These are phyloP conservation scores for Heracleum sosnowskyi DNA, from an alignment of 129 eudicot species.

Conservation along the genomic window DNA sequence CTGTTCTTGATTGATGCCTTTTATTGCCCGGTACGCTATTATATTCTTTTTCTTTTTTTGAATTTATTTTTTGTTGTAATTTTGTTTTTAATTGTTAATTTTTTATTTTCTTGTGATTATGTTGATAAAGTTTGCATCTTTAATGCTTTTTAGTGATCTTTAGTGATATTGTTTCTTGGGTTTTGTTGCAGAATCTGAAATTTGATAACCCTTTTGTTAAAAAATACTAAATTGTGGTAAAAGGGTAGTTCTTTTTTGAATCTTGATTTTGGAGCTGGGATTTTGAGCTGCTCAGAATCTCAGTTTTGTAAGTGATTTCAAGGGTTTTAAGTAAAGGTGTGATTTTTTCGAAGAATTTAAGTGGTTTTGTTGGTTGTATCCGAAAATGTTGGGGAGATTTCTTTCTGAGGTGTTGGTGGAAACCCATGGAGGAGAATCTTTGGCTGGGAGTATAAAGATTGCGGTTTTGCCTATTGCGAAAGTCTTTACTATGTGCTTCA, in stretches of 20 bases:
- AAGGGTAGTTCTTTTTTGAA: neutral
- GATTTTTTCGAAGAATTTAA: neutral
- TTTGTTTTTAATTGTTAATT: neutral
- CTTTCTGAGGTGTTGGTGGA: slow-evolving; percentile 49
- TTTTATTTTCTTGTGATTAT: neutral
- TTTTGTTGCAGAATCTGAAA: neutral
- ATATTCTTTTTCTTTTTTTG: neutral
- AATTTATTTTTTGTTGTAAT: too few species aligned
- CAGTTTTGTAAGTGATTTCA: neutral
- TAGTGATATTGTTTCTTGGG: neutral
- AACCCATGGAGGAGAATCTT: slow-evolving; percentile 64
- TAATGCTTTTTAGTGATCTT: neutral
- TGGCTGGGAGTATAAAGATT: slow-evolving; percentile 65
- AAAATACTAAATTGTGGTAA: neutral
- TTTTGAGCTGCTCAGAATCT: neutral
- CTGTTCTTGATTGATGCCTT: neutral
- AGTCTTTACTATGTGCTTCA: slow-evolving; percentile 84
- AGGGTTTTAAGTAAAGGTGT: neutral
- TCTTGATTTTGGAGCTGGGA: neutral
- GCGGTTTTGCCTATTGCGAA: slow-evolving; percentile 92
- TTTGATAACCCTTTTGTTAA: neutral
- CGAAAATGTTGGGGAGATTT: slow-evolving; percentile 39
- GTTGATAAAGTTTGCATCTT: neutral
- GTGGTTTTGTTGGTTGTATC: neutral
- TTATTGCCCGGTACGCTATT: neutral